Evolutionary conservation across 2,329 filamentous ascomycete species (phyloP).

Genomic region (Trichophyton simii): DNA sequence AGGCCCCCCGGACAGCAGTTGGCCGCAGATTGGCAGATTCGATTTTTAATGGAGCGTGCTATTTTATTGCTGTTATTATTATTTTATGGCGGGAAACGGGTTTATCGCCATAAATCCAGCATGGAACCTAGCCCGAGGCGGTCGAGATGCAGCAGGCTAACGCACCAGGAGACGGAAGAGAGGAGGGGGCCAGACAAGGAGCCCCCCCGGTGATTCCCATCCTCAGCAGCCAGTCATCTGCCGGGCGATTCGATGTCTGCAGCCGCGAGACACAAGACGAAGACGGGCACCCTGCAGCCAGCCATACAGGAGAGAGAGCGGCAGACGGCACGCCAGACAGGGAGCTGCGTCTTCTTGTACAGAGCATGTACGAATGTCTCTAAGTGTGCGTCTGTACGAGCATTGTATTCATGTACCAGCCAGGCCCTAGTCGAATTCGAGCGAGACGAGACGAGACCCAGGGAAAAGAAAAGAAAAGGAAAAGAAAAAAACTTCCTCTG

Average conservation of each 20-base stretch:
- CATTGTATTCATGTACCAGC: background rate
- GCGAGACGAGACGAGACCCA: background rate
- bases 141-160: constrained; percentile 3
- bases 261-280: background rate
- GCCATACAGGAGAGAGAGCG: background rate
- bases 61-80: background rate
- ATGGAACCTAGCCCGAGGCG: background rate
- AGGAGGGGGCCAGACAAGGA: constrained; percentile 1
- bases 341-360: background rate
- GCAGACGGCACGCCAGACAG: background rate
- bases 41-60: background rate
- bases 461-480: background rate
- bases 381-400: background rate
- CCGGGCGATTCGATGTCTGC: background rate
- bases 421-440: background rate
- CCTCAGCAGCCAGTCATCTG: background rate
- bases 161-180: background rate
- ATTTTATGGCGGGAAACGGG: background rate
- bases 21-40: constrained; percentile 1
- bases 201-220: background rate
- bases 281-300: constrained; percentile 1
- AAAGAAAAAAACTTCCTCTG: background rate
- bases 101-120: constrained; percentile 1
- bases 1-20: background rate
- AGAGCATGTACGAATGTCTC: background rate